phyloP scores from a whole-genome alignment of 768 basidiomycete species.

The Lactifluus echinatus region DNA sequence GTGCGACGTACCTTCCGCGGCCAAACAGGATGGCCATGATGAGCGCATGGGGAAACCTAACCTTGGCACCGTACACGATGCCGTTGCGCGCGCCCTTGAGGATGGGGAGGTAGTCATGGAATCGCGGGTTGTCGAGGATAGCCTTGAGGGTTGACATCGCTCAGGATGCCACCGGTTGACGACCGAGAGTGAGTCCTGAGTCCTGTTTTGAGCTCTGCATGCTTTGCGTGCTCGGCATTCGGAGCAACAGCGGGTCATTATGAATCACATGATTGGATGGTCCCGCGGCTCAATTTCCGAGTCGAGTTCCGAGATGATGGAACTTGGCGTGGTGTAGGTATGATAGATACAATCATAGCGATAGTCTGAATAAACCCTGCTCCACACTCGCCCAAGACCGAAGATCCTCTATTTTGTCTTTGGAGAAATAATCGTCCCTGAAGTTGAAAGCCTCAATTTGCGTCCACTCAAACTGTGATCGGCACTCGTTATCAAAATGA shows the following conservation, averaged over 20 bases:
- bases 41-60: constrained; percentile 91
- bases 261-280: constrained; percentile 12
- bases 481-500: background rate
- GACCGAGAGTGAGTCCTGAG: too few relatives aligned
- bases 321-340: too few relatives aligned
- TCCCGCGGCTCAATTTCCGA: too few relatives aligned
- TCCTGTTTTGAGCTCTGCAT: too few relatives aligned
- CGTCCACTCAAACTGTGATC: constrained; percentile 47
- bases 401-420: constrained; percentile 15
- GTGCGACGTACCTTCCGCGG: constrained; percentile 67
- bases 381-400: constrained; percentile 10
- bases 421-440: constrained; percentile 44
- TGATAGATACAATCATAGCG: background rate
- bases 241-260: background rate
- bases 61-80: constrained; percentile 83
- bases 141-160: constrained; percentile 25
- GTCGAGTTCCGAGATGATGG: too few relatives aligned
- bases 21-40: constrained; percentile 96
- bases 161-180: too few relatives aligned
- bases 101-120: constrained; percentile 87
- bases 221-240: background rate
- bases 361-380: background rate
- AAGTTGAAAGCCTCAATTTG: constrained; percentile 42
- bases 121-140: constrained; percentile 57
- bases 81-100: constrained; percentile 92